phyloP scores from a whole-genome alignment of 2,329 filamentous ascomycete species.

The Cucurbitaria berberidis region DNA sequence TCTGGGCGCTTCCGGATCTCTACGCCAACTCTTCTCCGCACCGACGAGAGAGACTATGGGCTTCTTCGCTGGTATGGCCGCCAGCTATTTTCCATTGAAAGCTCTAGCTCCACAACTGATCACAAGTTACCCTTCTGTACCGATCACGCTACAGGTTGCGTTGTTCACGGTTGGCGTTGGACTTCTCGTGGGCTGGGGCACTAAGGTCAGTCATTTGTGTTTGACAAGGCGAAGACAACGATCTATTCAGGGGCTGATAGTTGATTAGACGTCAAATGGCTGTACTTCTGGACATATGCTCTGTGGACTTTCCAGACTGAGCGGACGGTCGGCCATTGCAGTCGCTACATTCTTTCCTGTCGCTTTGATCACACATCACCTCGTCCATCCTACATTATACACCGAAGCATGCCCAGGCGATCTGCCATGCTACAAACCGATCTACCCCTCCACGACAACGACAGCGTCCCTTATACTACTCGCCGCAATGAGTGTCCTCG shows the following conservation, averaged over 20 bases:
- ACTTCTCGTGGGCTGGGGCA: slow-evolving; percentile 58
- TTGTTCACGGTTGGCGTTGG: slow-evolving; percentile 52
- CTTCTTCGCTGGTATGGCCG: slow-evolving; percentile 53
- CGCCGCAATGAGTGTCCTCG: slow-evolving; percentile 33
- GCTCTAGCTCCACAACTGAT: slow-evolving; percentile 53
- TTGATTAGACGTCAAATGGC: slow-evolving; percentile 46
- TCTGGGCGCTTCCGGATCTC: slow-evolving; percentile 57
- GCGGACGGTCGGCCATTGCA: slow-evolving; percentile 57
- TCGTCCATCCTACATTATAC: slow-evolving; percentile 52
- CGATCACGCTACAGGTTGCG: slow-evolving; percentile 43
- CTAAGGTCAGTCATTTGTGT: slow-evolving; percentile 51
- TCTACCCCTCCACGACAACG: slow-evolving; percentile 47
- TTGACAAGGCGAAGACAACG: neutral
- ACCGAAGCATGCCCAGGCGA: slow-evolving; percentile 45
- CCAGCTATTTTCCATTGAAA: slow-evolving; percentile 53
- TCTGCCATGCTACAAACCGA: slow-evolving; percentile 55
- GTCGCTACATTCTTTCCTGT: slow-evolving; percentile 45
- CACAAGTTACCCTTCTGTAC: slow-evolving; percentile 50
- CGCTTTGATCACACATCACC: slow-evolving; percentile 43
- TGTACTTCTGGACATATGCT: slow-evolving; percentile 65
- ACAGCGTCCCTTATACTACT: slow-evolving; percentile 47
- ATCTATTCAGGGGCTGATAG: slow-evolving; percentile 9
- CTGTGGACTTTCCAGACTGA: slow-evolving; percentile 58
- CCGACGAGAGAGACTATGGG: slow-evolving; percentile 52
- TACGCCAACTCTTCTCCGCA: slow-evolving; percentile 51